Evolutionary conservation across 2,329 filamentous ascomycete species (phyloP).

Genomic region (Dryadomyces quercus-mongolicae): DNA sequence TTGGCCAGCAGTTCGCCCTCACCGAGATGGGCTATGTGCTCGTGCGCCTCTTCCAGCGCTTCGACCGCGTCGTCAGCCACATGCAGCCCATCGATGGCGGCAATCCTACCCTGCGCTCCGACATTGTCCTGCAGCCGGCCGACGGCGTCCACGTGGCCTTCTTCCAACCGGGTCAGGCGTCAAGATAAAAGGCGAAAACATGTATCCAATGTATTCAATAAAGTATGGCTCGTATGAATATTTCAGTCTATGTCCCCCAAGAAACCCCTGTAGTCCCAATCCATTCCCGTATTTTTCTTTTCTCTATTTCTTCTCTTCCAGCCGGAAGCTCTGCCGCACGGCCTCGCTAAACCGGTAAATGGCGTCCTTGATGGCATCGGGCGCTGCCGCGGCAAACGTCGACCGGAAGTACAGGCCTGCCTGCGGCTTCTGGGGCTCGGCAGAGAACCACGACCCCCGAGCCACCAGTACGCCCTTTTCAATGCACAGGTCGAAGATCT

Average conservation of each 20-base stretch:
- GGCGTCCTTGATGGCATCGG: slow-evolving; percentile 57
- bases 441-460: slow-evolving; percentile 83
- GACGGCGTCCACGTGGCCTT: slow-evolving; percentile 47
- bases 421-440: slow-evolving; percentile 49
- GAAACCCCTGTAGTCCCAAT: no score
- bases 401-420: slow-evolving; percentile 74
- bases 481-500: slow-evolving; percentile 70
- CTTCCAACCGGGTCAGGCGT: slow-evolving; percentile 28
- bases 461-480: slow-evolving; percentile 68
- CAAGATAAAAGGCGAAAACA: neutral
- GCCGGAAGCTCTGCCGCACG: slow-evolving; percentile 45
- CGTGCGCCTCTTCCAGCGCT: slow-evolving; percentile 60
- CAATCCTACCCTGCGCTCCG: slow-evolving; percentile 39
- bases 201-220: neutral
- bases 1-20: slow-evolving; percentile 71
- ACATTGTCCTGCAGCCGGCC: slow-evolving; percentile 47
- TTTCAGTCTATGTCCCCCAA: no score
- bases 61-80: slow-evolving; percentile 46
- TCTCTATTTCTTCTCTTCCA: slow-evolving; percentile 6
- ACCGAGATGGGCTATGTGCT: slow-evolving; percentile 67
- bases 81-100: slow-evolving; percentile 45
- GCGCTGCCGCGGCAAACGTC: slow-evolving; percentile 74
- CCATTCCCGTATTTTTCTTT: no score
- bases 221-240: neutral
- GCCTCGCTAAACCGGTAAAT: slow-evolving; percentile 67